A percentile compares a stretch with the other conserved stretches of the same genome.
phyloP scores from a whole-genome alignment of 345 rosid species.

The Odontarrhena argentea region DNA sequence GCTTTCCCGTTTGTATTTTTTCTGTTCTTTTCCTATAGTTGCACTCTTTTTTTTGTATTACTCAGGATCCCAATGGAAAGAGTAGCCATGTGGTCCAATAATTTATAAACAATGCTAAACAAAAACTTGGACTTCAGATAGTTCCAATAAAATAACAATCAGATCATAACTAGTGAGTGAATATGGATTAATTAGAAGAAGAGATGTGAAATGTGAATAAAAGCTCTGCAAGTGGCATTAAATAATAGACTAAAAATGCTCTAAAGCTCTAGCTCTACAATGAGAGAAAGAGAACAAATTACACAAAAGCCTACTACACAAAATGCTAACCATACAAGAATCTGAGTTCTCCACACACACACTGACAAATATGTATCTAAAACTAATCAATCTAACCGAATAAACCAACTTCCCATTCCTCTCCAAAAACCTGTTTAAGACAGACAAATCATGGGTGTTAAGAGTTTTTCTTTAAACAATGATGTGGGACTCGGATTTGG shows the following conservation, averaged over 20 bases:
- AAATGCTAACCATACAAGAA: conserved; percentile 31
- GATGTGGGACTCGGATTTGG: background rate
- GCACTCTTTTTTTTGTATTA: background rate
- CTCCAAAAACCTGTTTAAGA: conserved; percentile 29
- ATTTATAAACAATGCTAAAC: background rate
- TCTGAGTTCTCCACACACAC: conserved; percentile 28
- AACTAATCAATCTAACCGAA: conserved; percentile 36
- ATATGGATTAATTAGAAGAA: background rate
- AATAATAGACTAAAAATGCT: conserved; percentile 29
- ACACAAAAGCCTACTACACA: conserved; percentile 41
- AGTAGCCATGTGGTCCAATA: conserved; percentile 30
- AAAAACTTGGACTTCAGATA: background rate
- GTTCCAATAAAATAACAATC: background rate
- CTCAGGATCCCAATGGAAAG: conserved; percentile 13
- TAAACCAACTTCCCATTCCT: conserved; percentile 19
- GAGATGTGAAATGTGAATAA: conserved; percentile 13
- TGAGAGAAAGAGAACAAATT: conserved; percentile 37
- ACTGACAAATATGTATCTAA: conserved; percentile 26
- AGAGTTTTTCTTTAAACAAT: background rate
- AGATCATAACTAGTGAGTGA: background rate
- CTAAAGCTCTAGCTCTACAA: conserved; percentile 42
- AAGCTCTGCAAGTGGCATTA: conserved; percentile 22
- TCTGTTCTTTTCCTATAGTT: background rate
- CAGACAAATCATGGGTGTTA: background rate
- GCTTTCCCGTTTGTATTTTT: background rate